Evolutionary conservation across 2,329 filamentous ascomycete genomes (phyloP).

Genomic region (Monilinia aucupariae): DNA sequence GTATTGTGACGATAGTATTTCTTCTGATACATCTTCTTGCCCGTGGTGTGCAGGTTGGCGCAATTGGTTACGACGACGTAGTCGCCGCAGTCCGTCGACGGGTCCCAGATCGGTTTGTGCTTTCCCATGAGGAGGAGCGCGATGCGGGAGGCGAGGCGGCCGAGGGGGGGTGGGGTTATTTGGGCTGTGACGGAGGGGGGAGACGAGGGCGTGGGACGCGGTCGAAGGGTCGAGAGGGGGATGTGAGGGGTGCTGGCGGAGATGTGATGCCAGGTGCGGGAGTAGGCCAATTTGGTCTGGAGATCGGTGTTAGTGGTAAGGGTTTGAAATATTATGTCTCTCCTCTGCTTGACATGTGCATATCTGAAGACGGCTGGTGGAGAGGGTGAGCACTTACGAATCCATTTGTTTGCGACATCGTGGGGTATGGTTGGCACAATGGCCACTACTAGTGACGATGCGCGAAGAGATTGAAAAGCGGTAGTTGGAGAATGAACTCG

Average conservation of each 20-base stretch:
- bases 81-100: conserved; percentile 96
- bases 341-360: conserved; percentile 14
- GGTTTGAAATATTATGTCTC: background rate
- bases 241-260: conserved; percentile 64
- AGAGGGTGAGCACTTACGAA: conserved; percentile 48
- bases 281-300: conserved; percentile 93
- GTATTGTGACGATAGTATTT: conserved; percentile 94
- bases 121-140: conserved; percentile 92
- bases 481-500: conserved; percentile 2
- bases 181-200: conserved; percentile 38
- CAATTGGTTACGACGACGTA: conserved; percentile 95
- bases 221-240: conserved; percentile 48
- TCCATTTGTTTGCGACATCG: conserved; percentile 76
- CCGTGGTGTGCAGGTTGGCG: conserved; percentile 78
- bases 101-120: conserved; percentile 97
- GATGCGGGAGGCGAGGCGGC: conserved; percentile 82
- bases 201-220: conserved; percentile 33
- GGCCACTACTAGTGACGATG: conserved; percentile 21
- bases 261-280: conserved; percentile 85
- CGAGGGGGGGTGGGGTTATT: conserved; percentile 70
- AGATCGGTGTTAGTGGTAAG: background rate
- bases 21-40: conserved; percentile 90
- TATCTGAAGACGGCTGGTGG: conserved; percentile 1
- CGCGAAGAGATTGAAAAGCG: background rate
- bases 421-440: conserved; percentile 26